Evolutionary conservation across 495 filamentous ascomycete genomes (phyloP), one percentile per base, ranked within the genome.

Genomic region (Penicillium soppii): DNA sequence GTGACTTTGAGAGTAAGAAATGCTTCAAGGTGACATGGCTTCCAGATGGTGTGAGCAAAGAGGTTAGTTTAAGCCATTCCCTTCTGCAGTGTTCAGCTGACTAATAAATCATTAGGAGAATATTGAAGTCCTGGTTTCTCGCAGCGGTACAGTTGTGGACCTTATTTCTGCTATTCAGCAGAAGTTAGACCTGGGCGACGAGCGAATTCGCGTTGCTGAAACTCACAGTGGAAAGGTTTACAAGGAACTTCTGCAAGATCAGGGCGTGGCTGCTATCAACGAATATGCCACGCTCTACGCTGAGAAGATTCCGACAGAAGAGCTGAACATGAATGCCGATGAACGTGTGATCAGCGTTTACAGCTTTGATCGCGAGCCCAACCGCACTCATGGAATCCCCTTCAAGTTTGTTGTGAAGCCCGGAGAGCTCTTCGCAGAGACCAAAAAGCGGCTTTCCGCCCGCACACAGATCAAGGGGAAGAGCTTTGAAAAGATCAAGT

Each of bases 401-500:
- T 99, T 99, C 76, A 84, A 82, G 56, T 96, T 99, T 67, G 75
- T 95, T 33, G 63, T 97, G 35, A 91, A 91, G 62, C 81, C 86
- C 57, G 89, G 85, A 27, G 94, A 98, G 63, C 69, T 76, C 29
- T 99, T 97, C 73, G 82, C 85, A 32, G 87, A 97, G 25, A 97
- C 94, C 43, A 95, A 91, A 73, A 85, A 92, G 60, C 84, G 94
- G 19, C 76, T 99, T 3, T 90, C 90, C 58, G 89, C 89, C 63
- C 82, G 94, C 41, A 95, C 89, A 2, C 91, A 91, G 10, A 84
- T 99, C 66, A 97, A 96, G 73, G 94, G 94, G 55, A 97, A 97
- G 75, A 90, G 89, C 48, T 94, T 97, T 55, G 94, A 99, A 69
- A 99, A 97, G 77, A 91, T 97, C 66, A 96, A 92, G 70, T 97